phyloP scores from a whole-genome alignment of 805 yeast genomes.

The Candida nitratophila region DNA sequence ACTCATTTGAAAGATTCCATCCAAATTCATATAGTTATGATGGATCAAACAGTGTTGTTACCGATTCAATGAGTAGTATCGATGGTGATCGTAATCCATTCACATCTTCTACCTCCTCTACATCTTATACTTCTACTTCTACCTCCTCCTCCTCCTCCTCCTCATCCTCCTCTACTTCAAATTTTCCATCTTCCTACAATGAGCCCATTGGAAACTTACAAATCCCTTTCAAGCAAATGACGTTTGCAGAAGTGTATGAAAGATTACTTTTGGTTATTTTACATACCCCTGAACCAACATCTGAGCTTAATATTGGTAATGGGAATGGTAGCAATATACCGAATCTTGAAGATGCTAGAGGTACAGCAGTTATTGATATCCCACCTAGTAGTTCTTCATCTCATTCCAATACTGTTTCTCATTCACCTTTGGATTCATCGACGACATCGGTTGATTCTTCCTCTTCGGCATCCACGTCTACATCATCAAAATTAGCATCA shows the following conservation, averaged over 20 bases:
- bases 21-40: neutral
- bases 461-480: no score
- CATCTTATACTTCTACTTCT: constrained; percentile 18
- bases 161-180: no score
- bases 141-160: constrained; percentile 16
- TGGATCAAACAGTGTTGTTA: no score
- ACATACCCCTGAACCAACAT: constrained; percentile 56
- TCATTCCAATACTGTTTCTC: neutral
- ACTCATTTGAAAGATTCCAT: constrained; percentile 21
- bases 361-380: neutral
- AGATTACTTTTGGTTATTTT: constrained; percentile 66
- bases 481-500: neutral
- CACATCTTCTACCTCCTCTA: constrained; percentile 7
- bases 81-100: neutral
- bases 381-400: neutral
- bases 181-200: no score
- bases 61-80: no score
- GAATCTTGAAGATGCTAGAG: no score
- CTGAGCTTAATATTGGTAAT: constrained; percentile 5
- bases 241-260: constrained; percentile 67
- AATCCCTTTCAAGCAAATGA: constrained; percentile 31
- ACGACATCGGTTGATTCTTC: neutral
- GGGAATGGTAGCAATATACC: neutral
- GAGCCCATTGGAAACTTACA: constrained; percentile 6
- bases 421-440: neutral